These are phyloP conservation scores for Typha latifolia DNA, from an alignment of 176 grass and related monocot species.

Conservation along the genomic window DNA sequence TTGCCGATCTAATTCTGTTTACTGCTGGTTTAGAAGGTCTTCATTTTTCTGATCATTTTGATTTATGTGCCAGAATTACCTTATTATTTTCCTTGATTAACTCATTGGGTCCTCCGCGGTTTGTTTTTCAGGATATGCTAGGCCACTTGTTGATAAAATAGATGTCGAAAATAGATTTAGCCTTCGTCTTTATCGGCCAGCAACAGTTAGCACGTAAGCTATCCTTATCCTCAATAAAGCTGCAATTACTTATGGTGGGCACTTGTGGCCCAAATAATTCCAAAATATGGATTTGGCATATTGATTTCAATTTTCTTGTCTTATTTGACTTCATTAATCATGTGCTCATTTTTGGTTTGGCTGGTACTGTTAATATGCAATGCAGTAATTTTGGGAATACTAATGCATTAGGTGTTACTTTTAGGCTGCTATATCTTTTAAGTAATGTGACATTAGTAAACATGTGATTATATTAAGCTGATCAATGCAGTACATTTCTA, in stretches of 20 bases:
- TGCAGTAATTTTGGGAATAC: no score
- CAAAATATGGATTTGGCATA: no score
- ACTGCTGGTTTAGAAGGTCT: slow-evolving; percentile 93
- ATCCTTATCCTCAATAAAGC: slow-evolving; percentile 12
- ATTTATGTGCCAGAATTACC: background rate
- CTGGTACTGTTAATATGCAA: no score
- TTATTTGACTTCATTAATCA: no score
- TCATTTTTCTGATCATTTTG: slow-evolving; percentile 2
- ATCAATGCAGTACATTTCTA: no score
- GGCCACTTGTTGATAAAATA: slow-evolving; percentile 89
- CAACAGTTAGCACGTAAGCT: slow-evolving; percentile 94
- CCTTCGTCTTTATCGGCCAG: slow-evolving; percentile 79
- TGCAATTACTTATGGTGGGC: slow-evolving; percentile 15
- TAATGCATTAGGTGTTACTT: no score
- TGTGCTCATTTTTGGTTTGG: no score
- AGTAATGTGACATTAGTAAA: no score
- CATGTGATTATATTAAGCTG: no score
- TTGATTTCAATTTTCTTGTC: no score
- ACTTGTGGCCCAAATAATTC: background rate
- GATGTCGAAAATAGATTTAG: slow-evolving; percentile 77
- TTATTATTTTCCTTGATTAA: slow-evolving; percentile 4
- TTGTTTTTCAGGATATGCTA: slow-evolving; percentile 80
- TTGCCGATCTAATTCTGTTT: slow-evolving; percentile 91
- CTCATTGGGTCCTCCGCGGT: slow-evolving; percentile 5
- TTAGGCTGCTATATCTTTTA: no score